phyloP scores from a whole-genome alignment of 345 rosid species.

The Brassica juncea region DNA sequence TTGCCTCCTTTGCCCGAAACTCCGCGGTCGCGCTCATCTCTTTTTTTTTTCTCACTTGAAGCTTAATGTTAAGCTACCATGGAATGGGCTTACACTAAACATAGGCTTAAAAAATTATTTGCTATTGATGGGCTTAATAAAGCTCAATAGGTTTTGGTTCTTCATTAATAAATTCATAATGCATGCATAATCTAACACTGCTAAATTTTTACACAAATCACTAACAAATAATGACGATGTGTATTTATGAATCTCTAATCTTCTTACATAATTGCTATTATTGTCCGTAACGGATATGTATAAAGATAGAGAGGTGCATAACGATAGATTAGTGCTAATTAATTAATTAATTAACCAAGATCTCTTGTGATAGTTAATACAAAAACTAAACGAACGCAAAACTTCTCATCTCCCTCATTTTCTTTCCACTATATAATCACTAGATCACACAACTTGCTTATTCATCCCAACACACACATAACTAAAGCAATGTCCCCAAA shows the following conservation, averaged over 20 bases:
- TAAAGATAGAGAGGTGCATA: background rate
- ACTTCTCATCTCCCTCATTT: constrained; percentile 17
- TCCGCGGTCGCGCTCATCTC: constrained; percentile 52
- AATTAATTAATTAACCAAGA: constrained; percentile 15
- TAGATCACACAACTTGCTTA: background rate
- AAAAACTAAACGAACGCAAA: constrained; percentile 9
- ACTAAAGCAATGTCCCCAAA: constrained; percentile 13
- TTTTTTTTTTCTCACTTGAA: constrained; percentile 20
- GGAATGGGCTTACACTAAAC: constrained; percentile 8
- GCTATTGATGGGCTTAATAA: background rate
- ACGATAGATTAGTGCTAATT: background rate
- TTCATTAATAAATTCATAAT: background rate
- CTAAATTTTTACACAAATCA: background rate
- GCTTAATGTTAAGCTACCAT: background rate
- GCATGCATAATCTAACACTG: background rate
- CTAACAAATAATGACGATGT: background rate
- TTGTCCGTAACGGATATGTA: constrained; percentile 7
- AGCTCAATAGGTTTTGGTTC: background rate
- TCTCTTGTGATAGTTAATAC: background rate
- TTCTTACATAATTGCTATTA: background rate
- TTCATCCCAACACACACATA: background rate
- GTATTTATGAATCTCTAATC: background rate
- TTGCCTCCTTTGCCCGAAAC: constrained; percentile 61
- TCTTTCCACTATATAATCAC: constrained; percentile 12
- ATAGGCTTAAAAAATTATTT: background rate